These are phyloP conservation scores for Malus hybrid DNA, from an alignment of 331 rosid genomes.

Conservation along the genomic window DNA sequence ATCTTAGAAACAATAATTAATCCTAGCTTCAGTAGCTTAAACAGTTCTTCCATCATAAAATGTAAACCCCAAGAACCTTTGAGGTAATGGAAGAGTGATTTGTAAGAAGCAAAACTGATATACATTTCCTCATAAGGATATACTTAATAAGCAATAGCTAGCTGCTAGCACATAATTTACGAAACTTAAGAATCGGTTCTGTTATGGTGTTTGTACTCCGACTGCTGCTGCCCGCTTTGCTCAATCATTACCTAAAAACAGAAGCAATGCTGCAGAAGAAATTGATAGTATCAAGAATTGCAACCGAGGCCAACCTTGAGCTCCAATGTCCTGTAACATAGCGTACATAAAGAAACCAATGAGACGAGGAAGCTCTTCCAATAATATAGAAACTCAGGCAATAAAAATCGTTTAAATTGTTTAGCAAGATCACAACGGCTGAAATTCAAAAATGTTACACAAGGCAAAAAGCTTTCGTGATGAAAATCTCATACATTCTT, in stretches of 20 bases:
- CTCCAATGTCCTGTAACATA: slow-evolving; percentile 38
- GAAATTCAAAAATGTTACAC: not conserved
- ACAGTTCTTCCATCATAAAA: too few species aligned
- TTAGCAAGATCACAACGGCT: not conserved
- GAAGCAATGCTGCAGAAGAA: slow-evolving; percentile 28
- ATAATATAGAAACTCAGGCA: not conserved
- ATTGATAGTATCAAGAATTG: slow-evolving; percentile 32
- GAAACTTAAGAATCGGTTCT: slow-evolving; percentile 24
- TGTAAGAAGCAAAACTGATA: slow-evolving; percentile 10
- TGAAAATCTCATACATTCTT: not conserved
- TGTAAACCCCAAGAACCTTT: too few species aligned
- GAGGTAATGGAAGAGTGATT: not conserved
- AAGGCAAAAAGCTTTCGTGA: not conserved
- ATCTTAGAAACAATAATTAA: too few species aligned
- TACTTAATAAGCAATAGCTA: slow-evolving; percentile 28
- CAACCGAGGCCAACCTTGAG: slow-evolving; percentile 29
- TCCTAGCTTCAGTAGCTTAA: too few species aligned
- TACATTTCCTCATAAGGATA: slow-evolving; percentile 28
- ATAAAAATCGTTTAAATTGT: not conserved
- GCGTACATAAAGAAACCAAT: not conserved
- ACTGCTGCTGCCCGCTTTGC: slow-evolving; percentile 2
- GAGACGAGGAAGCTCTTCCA: not conserved
- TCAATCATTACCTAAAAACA: slow-evolving; percentile 31
- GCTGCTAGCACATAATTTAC: slow-evolving; percentile 16
- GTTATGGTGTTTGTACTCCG: slow-evolving; percentile 1